Conservation (phyloP, 2,329 filamentous ascomycete species). For the Beauveria brongniartii region DNA sequence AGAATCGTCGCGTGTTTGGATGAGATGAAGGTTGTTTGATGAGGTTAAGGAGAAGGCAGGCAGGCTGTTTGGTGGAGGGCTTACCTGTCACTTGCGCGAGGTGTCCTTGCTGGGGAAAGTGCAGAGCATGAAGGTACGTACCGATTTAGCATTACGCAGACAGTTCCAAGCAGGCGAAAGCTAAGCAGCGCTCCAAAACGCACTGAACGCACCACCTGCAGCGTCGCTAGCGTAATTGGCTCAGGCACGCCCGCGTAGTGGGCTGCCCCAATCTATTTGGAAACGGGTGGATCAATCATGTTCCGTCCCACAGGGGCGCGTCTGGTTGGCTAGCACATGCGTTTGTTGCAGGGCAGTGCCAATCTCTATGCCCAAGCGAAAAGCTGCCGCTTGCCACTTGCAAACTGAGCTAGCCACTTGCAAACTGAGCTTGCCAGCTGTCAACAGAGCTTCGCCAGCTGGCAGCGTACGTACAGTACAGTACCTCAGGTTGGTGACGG, state of each 20-base stretch:
- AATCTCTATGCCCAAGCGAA: background rate
- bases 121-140: background rate
- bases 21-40: constrained; percentile 7
- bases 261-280: constrained; percentile 7
- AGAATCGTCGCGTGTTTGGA: constrained; percentile 13
- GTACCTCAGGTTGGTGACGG: background rate
- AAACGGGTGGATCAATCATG: constrained; percentile 10
- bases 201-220: background rate
- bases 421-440: background rate
- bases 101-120: constrained; percentile 1
- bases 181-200: background rate
- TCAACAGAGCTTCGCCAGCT: background rate
- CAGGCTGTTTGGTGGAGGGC: background rate
- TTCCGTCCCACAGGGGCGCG: background rate
- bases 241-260: background rate
- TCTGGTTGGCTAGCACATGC: constrained; percentile 3
- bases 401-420: background rate
- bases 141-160: background rate
- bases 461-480: background rate
- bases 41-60: constrained; percentile 10
- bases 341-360: background rate
- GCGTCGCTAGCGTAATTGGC: constrained; percentile 4
- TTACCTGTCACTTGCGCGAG: constrained; percentile 11
- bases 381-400: background rate
- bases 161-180: background rate